These are phyloP conservation scores for Aspergillus hortae DNA, from an alignment of 2,329 filamentous ascomycete species.

Conservation along the genomic window DNA sequence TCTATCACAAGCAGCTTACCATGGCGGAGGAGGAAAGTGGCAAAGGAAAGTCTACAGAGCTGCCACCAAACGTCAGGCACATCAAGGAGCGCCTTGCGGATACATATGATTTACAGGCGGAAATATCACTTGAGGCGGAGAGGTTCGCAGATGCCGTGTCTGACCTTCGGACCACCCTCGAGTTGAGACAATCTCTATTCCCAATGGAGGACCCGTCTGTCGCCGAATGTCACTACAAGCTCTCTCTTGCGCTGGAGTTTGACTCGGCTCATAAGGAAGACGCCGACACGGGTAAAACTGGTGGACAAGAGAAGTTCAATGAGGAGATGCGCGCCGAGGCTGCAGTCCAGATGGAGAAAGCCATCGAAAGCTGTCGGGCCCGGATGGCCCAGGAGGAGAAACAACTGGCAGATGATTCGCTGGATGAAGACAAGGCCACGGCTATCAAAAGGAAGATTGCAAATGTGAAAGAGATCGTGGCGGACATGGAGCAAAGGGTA, in stretches of 20 bases:
- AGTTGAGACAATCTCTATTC: slow-evolving; percentile 74
- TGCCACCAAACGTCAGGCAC: slow-evolving; percentile 48
- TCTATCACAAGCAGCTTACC: slow-evolving; percentile 56
- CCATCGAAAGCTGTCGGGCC: slow-evolving; percentile 56
- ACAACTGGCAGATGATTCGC: slow-evolving; percentile 35
- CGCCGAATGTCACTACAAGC: slow-evolving; percentile 93
- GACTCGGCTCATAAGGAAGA: slow-evolving; percentile 64
- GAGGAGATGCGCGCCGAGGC: slow-evolving; percentile 56
- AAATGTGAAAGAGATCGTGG: slow-evolving; percentile 59
- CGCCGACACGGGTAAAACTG: slow-evolving; percentile 29
- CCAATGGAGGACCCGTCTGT: slow-evolving; percentile 77
- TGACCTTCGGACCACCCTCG: slow-evolving; percentile 74
- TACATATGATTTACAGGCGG: slow-evolving; percentile 87
- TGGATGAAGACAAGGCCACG: slow-evolving; percentile 38
- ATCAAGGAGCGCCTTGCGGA: slow-evolving; percentile 86
- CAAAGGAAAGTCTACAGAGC: slow-evolving; percentile 47
- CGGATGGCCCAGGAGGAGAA: slow-evolving; percentile 54
- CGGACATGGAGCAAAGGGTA: slow-evolving; percentile 59
- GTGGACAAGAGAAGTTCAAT: slow-evolving; percentile 44
- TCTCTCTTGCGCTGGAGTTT: slow-evolving; percentile 92
- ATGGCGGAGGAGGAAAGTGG: slow-evolving; percentile 42
- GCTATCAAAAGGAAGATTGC: slow-evolving; percentile 48
- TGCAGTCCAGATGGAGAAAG: slow-evolving; percentile 56
- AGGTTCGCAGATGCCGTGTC: slow-evolving; percentile 83
- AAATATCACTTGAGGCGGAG: slow-evolving; percentile 97